phyloP scores from a whole-genome alignment of 306 rosid species.

The Ceratonia siliqua region DNA sequence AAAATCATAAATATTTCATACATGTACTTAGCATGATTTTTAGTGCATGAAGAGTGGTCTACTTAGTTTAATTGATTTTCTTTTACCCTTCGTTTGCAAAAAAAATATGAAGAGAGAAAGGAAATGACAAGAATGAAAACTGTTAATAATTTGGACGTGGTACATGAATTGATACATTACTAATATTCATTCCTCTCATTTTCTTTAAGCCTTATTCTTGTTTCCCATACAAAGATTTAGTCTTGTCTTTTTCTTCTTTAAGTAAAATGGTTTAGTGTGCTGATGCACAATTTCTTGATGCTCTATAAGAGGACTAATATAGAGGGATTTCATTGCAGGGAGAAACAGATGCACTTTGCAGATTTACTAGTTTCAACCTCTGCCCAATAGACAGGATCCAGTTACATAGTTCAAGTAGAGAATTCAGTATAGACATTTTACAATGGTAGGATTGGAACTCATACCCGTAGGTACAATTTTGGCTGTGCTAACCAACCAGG shows the following conservation, averaged over 20 bases:
- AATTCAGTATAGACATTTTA: slow-evolving; percentile 17
- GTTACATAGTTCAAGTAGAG: slow-evolving; percentile 12
- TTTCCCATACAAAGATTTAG: not conserved
- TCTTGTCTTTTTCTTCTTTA: not conserved
- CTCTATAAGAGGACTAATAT: slow-evolving; percentile 9
- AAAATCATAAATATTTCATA: not conserved
- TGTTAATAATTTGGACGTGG: no score
- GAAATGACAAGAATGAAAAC: no score
- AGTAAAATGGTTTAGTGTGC: not conserved
- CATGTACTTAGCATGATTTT: not conserved
- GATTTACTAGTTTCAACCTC: slow-evolving; percentile 26
- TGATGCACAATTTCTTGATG: not conserved
- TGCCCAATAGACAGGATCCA: slow-evolving; percentile 14
- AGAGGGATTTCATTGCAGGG: slow-evolving; percentile 32
- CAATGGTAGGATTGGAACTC: slow-evolving; percentile 59
- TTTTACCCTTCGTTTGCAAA: not conserved
- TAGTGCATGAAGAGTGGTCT: not conserved
- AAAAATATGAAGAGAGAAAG: no score
- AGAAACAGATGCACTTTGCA: slow-evolving; percentile 8
- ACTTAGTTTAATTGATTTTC: not conserved
- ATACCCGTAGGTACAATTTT: slow-evolving; percentile 79
- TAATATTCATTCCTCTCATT: no score
- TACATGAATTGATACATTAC: no score
- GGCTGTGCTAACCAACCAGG: slow-evolving; percentile 70
- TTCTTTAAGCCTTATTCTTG: no score